phyloP scores from a whole-genome alignment of 139 green algal species.

The Bryopsis sp. region DNA sequence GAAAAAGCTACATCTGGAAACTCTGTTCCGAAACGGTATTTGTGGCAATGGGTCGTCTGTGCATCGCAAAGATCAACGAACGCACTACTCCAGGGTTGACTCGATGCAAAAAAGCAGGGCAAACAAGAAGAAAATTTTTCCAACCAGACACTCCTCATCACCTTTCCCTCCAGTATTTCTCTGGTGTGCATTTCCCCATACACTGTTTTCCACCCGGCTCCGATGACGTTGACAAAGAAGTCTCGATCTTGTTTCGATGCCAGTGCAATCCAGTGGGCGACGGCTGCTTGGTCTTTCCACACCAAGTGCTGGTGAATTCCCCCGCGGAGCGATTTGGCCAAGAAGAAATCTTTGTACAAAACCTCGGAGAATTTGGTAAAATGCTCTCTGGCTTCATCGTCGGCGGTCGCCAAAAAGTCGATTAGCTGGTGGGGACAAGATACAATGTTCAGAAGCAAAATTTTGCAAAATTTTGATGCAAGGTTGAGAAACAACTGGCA shows the following conservation, averaged over 20 bases:
- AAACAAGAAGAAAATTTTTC: too few species aligned
- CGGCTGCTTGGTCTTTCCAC: not conserved
- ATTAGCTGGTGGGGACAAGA: constrained; percentile 1
- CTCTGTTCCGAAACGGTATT: too few species aligned
- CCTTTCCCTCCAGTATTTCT: too few species aligned
- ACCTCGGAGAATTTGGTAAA: not conserved
- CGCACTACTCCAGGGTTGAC: too few species aligned
- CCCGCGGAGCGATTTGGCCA: not conserved
- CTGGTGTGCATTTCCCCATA: too few species aligned
- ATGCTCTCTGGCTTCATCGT: not conserved
- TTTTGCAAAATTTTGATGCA: not conserved
- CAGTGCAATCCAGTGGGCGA: not conserved
- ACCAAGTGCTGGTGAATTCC: not conserved
- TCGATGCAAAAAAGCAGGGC: too few species aligned
- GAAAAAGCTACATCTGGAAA: too few species aligned
- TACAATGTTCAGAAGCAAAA: not conserved
- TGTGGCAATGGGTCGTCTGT: too few species aligned
- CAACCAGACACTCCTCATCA: too few species aligned
- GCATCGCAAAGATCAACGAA: too few species aligned
- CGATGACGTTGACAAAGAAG: too few species aligned
- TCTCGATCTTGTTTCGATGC: not conserved
- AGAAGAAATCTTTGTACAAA: not conserved
- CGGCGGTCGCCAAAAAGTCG: not conserved
- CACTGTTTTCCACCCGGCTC: too few species aligned
- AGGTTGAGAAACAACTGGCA: not conserved